Evolutionary conservation across 257 asterid genomes (phyloP), one percentile per base, ranked within the genome.

Genomic region (Solanum etuberosum): DNA sequence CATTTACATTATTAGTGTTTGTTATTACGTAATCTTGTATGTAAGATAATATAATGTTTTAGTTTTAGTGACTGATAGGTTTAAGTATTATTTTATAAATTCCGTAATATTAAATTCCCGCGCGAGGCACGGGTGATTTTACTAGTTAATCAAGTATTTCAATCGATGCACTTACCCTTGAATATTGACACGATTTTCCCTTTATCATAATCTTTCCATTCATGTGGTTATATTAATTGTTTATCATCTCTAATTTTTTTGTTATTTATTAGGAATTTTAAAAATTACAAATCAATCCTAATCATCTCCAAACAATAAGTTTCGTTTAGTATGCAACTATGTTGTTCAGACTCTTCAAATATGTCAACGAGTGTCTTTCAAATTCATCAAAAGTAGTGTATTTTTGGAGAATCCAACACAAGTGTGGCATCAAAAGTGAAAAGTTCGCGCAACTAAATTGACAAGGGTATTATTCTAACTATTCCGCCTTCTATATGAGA

Each of bases 321-420:
- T 25, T 65, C 2, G 1, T 63, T 63, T 11, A 13, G 3, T 5
- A 13, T 67, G 73, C 73, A 13, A 51, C 2, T 18, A 51, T 6
- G 4, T 51, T 6, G 23, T 51, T 18, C 0, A 2, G 0, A 54
- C 61, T 16, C 9, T 51, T 51, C 23, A 51, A 51, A 51, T 16
- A 16, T 51, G n/a, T 18, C 61, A 16, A 15, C 9, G 0, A 5
- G 0, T 42, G 48, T 5, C 11, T 42, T 0, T 42, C 48, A 42
- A 3, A 43, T 46, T 46, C 20, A 46, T 46, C 54, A 46, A 46
- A 46, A 46, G 0, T 46, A 46, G 57, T 46, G 0, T 46, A 14
- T 14, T 46, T 46, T 46, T 46, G 2, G 0, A 46, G 1, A 46
- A 46, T 14, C 7, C 20, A 0, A 46, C 16, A 46, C 54, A 0